Conservation (phyloP, 2,329 filamentous ascomycete genomes). For the Scedosporium boydii region DNA sequence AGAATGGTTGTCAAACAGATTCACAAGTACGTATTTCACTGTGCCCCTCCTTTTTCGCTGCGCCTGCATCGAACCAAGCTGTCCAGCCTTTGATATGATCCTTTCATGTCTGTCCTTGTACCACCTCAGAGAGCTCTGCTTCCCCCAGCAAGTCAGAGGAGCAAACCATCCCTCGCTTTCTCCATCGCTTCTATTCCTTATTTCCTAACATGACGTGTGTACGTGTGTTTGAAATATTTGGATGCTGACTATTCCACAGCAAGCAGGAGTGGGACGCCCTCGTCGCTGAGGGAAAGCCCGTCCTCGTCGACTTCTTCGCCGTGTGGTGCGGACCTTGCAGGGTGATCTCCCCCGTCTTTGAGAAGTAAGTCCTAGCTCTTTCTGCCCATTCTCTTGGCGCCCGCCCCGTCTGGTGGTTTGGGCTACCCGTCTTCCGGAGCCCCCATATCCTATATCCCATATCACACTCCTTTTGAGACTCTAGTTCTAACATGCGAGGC, state of each 20-base stretch:
- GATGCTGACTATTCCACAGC: slow-evolving; percentile 1
- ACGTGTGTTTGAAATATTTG: not conserved
- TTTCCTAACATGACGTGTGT: not conserved
- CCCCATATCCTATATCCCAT: not conserved
- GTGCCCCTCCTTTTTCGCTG: not conserved
- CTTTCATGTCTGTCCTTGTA: no score
- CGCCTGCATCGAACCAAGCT: no score
- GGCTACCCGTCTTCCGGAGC: no score
- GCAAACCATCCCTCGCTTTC: not conserved
- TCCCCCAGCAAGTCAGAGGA: no score
- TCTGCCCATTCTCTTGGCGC: not conserved
- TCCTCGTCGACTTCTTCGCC: slow-evolving; percentile 81
- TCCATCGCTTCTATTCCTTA: not conserved
- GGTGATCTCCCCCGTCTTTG: slow-evolving; percentile 67
- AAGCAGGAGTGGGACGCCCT: slow-evolving; percentile 7
- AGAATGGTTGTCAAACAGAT: slow-evolving; percentile 4
- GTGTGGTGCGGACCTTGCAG: slow-evolving; percentile 95
- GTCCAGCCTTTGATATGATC: no score
- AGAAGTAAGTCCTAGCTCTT: slow-evolving; percentile 12
- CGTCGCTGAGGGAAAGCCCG: slow-evolving; percentile 37
- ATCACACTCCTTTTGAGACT: no score
- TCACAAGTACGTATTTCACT: not conserved
- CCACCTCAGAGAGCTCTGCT: no score
- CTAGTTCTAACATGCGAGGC: not conserved
- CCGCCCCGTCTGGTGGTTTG: no score